Evolutionary conservation across 306 rosid genomes (phyloP).

Genomic region (Cyamopsis tetragonoloba): DNA sequence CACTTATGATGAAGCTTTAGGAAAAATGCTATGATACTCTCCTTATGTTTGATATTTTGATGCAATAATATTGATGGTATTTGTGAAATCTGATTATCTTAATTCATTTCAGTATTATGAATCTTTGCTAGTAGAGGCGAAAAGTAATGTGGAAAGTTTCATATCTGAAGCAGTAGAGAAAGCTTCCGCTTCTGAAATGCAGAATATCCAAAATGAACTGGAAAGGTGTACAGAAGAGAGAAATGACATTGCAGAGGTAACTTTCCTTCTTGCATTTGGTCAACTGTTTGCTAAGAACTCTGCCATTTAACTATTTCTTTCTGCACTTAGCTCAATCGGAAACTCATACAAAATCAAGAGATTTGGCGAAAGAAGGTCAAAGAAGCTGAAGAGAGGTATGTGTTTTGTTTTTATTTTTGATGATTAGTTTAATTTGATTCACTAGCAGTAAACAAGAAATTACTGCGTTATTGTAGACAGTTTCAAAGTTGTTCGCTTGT

Average conservation of each 20-base stretch:
- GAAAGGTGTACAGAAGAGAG: constrained; percentile 60
- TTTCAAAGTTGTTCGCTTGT: too few species aligned
- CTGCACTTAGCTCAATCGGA: constrained; percentile 52
- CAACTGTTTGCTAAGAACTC: background rate
- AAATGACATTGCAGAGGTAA: constrained; percentile 58
- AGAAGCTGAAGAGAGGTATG: constrained; percentile 77
- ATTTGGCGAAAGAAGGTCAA: constrained; percentile 51
- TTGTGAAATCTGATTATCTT: constrained; percentile 15
- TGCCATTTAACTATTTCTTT: constrained; percentile 13
- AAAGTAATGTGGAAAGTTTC: constrained; percentile 54
- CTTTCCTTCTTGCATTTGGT: constrained; percentile 14
- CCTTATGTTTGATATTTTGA: constrained; percentile 19
- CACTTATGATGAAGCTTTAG: constrained; percentile 6
- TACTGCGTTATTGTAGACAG: background rate
- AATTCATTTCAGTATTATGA: constrained; percentile 54
- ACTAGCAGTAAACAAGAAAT: background rate
- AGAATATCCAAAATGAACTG: constrained; percentile 63
- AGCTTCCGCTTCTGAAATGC: constrained; percentile 61
- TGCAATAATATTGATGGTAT: constrained; percentile 11
- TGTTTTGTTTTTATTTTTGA: background rate
- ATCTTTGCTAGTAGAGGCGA: constrained; percentile 68
- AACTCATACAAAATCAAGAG: constrained; percentile 78
- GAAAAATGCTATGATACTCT: constrained; percentile 16
- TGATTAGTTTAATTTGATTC: background rate
- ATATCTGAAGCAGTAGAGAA: constrained; percentile 72